A percentile compares a stretch with the other conserved stretches of the same genome.
These are phyloP conservation scores for Russula dissimulans DNA, from an alignment of 768 basidiomycete species.

Conservation along the genomic window DNA sequence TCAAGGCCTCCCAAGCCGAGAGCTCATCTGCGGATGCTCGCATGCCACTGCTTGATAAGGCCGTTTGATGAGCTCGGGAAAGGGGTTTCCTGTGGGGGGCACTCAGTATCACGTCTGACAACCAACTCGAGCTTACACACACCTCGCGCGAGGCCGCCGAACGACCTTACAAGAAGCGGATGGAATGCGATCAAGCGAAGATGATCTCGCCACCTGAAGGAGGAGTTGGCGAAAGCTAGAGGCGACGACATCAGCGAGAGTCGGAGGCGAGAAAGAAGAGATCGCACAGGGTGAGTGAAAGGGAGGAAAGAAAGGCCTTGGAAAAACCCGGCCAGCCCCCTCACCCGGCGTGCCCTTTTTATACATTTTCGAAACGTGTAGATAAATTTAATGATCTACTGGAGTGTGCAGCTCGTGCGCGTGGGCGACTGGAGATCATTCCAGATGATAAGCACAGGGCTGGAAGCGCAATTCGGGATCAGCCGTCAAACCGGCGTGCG, in stretches of 20 bases:
- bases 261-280: neutral
- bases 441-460: neutral
- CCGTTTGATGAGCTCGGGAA: conserved; percentile 19
- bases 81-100: conserved; percentile 1
- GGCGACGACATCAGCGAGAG: neutral
- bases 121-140: neutral
- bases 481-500: neutral
- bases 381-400: neutral
- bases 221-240: conserved; percentile 11
- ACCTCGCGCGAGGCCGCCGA: conserved; percentile 29
- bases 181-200: conserved; percentile 29
- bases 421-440: neutral
- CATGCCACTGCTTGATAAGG: conserved; percentile 22
- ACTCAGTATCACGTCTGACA: neutral
- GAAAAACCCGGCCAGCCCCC: neutral
- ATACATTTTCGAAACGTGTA: conserved; percentile 4
- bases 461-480: neutral
- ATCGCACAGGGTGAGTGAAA: conserved; percentile 10
- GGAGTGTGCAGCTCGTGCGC: neutral
- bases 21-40: conserved; percentile 21
- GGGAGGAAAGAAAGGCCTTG: neutral
- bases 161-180: conserved; percentile 36
- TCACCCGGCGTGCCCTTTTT: neutral
- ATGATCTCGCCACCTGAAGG: conserved; percentile 24
- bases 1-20: conserved; percentile 19